Base-by-base conservation (phyloP, 345 rosid genomes). In the Corchorus olitorius region DNA sequence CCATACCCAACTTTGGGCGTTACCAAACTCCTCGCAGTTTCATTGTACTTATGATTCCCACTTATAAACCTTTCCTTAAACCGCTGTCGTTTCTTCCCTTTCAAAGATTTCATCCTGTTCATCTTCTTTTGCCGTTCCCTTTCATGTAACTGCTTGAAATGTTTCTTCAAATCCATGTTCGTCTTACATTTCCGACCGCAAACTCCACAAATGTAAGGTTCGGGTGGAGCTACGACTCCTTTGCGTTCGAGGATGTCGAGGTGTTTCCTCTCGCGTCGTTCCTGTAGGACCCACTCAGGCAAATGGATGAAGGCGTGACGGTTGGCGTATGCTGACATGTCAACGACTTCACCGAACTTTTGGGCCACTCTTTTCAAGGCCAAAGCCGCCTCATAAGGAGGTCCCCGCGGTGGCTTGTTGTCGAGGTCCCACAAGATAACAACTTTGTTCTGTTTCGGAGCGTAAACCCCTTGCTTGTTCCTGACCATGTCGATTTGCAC, bases 391-490 rank as follows among this genome's bases (percentile, higher is more conserved):
- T 83, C 84, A 76, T 84, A 95, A 0, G 98, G 99, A 43, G 89
- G 91, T 8, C 97, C 97, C 0, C 93, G 88, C 0, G 97, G 98
- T 8, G 98, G 99, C 75, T 95, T 95, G 88, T 95, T 95, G 81
- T 95, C 99, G 53, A 95, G 92, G 89, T 95, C 97, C 99, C 98
- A 93, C 8, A 91, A 85, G 66, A 95, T 94, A 0, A 93, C 93
- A 10, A 95, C 98, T 72, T 88, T 92, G 80, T 83, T 83, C 80
- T 82, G 78, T 75, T 83, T 89, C 45, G 94, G 90, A 3, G 97
- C 66, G 88, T 84, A 93, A 58, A 88, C 55, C 0, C 99, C 99
- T 52, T 88, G 87, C 80, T 77, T 92, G 89, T 87, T 89, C 76
- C 69, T 88, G 3, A 93, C 94, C 96, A 95, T 89, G 83, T 95